Evolutionary conservation across 1,284 basidiomycete genomes (phyloP).

Genomic region (Trametes sp.): DNA sequence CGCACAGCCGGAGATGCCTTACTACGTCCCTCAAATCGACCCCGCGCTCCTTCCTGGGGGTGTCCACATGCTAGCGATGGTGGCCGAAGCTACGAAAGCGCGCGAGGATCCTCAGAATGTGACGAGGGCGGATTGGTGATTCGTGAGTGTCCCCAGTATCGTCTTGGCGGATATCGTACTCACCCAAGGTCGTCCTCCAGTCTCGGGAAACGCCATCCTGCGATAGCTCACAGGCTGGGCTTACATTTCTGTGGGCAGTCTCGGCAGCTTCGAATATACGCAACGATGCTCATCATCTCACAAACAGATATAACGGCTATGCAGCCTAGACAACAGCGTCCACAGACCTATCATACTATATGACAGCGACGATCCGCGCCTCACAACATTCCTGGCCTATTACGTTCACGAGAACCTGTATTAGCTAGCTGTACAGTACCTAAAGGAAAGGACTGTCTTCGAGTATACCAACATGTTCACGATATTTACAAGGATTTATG

Average conservation of each 20-base stretch:
- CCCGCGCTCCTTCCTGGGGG: slow-evolving; percentile 23
- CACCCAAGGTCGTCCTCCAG: not conserved
- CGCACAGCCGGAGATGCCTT: not conserved
- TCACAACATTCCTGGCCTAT: not conserved
- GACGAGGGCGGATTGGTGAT: not conserved
- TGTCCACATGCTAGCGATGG: slow-evolving; percentile 24
- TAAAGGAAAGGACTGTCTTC: not conserved
- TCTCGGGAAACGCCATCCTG: not conserved
- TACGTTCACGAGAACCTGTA: too few species aligned
- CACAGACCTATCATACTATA: too few species aligned
- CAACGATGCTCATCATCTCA: not conserved
- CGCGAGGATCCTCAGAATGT: not conserved
- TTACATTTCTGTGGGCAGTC: not conserved
- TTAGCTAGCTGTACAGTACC: not conserved
- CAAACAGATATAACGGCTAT: too few species aligned
- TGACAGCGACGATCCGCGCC: too few species aligned
- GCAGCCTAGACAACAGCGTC: too few species aligned
- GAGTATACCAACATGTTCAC: too few species aligned
- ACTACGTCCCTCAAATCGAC: slow-evolving; percentile 21
- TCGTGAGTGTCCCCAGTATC: not conserved
- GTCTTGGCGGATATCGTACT: not conserved
- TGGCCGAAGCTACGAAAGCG: slow-evolving; percentile 12
- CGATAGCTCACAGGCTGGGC: not conserved
- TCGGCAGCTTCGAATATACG: not conserved
- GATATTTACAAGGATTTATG: too few species aligned